Percentiles rank a stretch among this genome's conserved stretches.
Conservation (phyloP, 176 grass and related monocot genomes). For the Pontederia paniculata region DNA sequence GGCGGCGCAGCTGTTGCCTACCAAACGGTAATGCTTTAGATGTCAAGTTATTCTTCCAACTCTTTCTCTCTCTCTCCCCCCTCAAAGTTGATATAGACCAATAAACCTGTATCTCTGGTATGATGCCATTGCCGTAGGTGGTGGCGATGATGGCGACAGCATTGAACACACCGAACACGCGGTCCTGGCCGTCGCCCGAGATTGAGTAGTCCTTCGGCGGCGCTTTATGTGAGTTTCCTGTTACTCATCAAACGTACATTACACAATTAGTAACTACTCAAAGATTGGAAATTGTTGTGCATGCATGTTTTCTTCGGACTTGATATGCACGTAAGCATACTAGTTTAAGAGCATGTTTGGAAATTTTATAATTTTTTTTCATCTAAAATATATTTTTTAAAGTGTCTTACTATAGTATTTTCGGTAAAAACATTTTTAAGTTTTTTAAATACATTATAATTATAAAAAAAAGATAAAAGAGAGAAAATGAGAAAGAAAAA, state of each 20-base stretch:
- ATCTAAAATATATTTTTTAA: too few relatives aligned
- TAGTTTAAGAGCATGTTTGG: too few relatives aligned
- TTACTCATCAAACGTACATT: not conserved
- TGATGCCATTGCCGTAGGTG: constrained; percentile 81
- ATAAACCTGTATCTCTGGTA: constrained; percentile 72
- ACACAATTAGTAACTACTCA: not conserved
- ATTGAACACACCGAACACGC: constrained; percentile 59
- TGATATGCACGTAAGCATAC: too few relatives aligned
- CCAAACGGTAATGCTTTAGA: not conserved
- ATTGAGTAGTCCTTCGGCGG: constrained; percentile 57
- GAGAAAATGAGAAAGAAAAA: too few relatives aligned
- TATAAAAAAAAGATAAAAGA: too few relatives aligned
- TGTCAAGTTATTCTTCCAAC: not conserved
- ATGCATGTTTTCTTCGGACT: too few relatives aligned
- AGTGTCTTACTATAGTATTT: too few relatives aligned
- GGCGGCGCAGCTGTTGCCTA: constrained; percentile 70
- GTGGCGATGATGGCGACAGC: constrained; percentile 80
- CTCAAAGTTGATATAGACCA: not conserved
- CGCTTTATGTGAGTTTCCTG: constrained; percentile 39
- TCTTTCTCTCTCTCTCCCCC: not conserved
- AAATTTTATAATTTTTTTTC: too few relatives aligned
- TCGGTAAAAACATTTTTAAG: too few relatives aligned
- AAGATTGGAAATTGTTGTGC: too few relatives aligned
- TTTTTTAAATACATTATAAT: too few relatives aligned
- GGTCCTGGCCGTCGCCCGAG: constrained; percentile 24